These are phyloP conservation scores for Colletotrichum sp. DNA, from an alignment of 2,329 filamentous ascomycete species.

Conservation along the genomic window DNA sequence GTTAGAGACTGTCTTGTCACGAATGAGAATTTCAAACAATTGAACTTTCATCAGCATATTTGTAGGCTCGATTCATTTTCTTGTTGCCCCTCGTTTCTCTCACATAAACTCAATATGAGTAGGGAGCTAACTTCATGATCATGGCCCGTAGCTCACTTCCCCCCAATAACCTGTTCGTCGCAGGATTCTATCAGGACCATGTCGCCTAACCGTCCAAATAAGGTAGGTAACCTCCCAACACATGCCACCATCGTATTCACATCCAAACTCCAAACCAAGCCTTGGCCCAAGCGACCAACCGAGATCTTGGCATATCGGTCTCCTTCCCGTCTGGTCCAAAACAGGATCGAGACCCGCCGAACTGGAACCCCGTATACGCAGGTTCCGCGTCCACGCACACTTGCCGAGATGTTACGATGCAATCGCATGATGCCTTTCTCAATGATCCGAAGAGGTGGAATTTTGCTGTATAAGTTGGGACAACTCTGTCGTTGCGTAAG, in stretches of 20 bases:
- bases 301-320: background rate
- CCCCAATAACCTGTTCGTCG: background rate
- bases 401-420: background rate
- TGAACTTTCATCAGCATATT: fast-evolving
- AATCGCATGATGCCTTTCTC: background rate
- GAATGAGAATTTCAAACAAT: fast-evolving
- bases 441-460: fast-evolving
- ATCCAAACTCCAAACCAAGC: background rate
- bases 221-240: background rate
- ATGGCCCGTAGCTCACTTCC: background rate
- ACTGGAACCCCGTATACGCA: background rate
- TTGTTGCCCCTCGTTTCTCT: background rate
- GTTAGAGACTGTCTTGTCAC: background rate
- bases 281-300: background rate
- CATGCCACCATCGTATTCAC: background rate
- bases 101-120: too few relatives aligned
- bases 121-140: too few relatives aligned
- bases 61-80: background rate
- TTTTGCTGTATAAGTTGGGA: background rate
- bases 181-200: background rate
- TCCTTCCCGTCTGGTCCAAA: background rate
- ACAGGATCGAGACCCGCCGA: background rate
- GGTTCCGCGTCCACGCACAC: background rate
- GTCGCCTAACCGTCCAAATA: background rate
- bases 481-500: background rate